A percentile compares a stretch with the other conserved stretches of the same genome.
These are phyloP conservation scores for Blastosporella zonata DNA, from an alignment of 1,284 basidiomycete genomes.

Conservation along the genomic window DNA sequence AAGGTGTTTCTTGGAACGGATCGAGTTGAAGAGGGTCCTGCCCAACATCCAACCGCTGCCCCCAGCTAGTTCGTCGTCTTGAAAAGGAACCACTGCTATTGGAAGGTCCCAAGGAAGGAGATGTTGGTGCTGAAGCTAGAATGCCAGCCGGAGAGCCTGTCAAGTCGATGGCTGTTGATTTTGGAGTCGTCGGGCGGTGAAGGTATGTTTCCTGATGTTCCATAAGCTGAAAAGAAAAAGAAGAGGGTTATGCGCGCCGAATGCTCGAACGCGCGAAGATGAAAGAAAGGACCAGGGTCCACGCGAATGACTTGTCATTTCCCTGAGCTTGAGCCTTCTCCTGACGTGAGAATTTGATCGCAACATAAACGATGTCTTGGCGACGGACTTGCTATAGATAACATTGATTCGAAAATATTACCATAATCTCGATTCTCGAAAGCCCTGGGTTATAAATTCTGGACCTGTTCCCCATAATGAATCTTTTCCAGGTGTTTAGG, in stretches of 20 bases:
- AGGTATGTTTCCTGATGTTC: conserved; percentile 22
- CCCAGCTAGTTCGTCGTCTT: conserved; percentile 58
- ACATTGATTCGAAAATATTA: too few relatives aligned
- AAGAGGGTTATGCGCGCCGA: conserved; percentile 15
- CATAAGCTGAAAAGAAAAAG: conserved; percentile 18
- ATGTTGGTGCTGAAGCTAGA: conserved; percentile 39
- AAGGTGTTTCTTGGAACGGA: conserved; percentile 20
- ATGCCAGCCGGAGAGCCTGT: conserved; percentile 44
- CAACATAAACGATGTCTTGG: neutral
- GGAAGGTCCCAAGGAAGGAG: conserved; percentile 49
- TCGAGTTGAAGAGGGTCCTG: conserved; percentile 44
- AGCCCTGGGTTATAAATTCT: too few relatives aligned
- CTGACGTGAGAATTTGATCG: neutral
- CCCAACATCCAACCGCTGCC: conserved; percentile 38
- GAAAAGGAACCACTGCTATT: conserved; percentile 38
- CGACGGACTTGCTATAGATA: neutral
- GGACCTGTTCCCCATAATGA: too few relatives aligned
- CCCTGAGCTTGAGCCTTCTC: conserved; percentile 1
- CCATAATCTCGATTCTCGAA: too few relatives aligned
- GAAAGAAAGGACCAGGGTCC: conserved; percentile 7
- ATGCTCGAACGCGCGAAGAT: conserved; percentile 14
- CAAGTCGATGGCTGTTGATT: conserved; percentile 51
- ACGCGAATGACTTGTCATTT: neutral
- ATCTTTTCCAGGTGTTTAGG: too few relatives aligned
- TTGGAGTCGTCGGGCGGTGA: conserved; percentile 27